A percentile compares a stretch with the other conserved stretches of the same genome.
These are phyloP conservation scores for Phalaenopsis equestris DNA, from an alignment of 106 monocot genomes.

Conservation along the genomic window DNA sequence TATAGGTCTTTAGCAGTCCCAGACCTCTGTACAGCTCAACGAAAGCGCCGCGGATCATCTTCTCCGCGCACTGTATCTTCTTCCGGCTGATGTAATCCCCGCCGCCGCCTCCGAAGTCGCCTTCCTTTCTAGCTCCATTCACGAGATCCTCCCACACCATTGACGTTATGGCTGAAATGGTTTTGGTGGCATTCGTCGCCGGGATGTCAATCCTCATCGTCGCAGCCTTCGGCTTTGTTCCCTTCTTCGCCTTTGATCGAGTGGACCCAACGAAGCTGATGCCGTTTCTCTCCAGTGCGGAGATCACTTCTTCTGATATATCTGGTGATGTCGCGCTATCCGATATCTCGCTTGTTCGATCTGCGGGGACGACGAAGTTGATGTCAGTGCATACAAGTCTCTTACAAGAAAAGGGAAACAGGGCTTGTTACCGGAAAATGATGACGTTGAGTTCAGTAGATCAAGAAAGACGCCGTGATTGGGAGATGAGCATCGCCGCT, in stretches of 20 bases:
- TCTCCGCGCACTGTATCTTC: constrained; percentile 93
- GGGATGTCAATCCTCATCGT: constrained; percentile 92
- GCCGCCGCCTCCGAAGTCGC: constrained; percentile 10
- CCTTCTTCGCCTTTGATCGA: constrained; percentile 63
- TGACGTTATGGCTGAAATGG: constrained; percentile 53
- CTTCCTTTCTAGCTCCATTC: constrained; percentile 63
- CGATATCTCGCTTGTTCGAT: background rate
- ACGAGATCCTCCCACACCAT: constrained; percentile 86
- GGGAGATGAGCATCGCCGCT: constrained; percentile 3
- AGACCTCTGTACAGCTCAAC: constrained; percentile 81
- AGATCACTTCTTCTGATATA: constrained; percentile 64
- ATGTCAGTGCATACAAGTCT: background rate
- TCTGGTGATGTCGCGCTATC: constrained; percentile 1
- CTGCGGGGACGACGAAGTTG: background rate
- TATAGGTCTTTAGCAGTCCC: constrained; percentile 80
- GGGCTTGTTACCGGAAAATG: constrained; percentile 27
- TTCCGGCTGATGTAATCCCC: constrained; percentile 59
- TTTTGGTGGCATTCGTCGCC: constrained; percentile 48
- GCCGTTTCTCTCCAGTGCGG: constrained; percentile 81
- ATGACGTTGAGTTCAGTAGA: constrained; percentile 15
- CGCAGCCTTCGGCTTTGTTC: constrained; percentile 44
- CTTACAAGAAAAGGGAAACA: background rate
- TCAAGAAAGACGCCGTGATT: constrained; percentile 7
- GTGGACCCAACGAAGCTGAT: constrained; percentile 57
- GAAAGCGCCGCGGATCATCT: constrained; percentile 81